Percentiles rank a stretch among this genome's conserved stretches.
These are phyloP conservation scores for Diplodia mutila DNA, from an alignment of 2,329 filamentous ascomycete genomes.

Conservation along the genomic window DNA sequence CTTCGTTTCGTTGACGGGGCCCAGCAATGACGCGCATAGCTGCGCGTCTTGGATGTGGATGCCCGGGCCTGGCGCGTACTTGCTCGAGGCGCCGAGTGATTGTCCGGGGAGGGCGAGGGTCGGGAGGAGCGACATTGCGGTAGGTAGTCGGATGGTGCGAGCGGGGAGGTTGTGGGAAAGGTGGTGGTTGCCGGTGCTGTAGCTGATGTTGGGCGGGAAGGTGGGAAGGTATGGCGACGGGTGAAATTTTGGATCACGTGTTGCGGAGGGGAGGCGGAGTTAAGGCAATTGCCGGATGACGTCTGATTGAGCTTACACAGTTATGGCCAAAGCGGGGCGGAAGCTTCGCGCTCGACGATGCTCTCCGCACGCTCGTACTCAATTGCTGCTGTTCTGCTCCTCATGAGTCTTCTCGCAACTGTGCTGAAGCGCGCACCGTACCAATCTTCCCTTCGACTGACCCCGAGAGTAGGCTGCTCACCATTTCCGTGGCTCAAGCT, in stretches of 20 bases:
- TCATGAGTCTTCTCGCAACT: conserved; percentile 25
- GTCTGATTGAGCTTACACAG: background rate
- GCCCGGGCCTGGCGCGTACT: conserved; percentile 75
- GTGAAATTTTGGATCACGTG: conserved; percentile 25
- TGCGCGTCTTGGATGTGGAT: conserved; percentile 78
- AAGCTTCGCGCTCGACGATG: conserved; percentile 7
- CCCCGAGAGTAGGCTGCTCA: background rate
- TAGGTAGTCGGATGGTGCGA: background rate
- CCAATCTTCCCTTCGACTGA: background rate
- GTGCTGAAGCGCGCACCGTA: conserved; percentile 9
- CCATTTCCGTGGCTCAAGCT: background rate
- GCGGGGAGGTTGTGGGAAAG: background rate
- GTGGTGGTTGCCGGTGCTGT: background rate
- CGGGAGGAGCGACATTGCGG: conserved; percentile 39
- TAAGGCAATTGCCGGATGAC: conserved; percentile 21
- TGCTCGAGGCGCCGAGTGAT: conserved; percentile 68
- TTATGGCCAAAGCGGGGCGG: background rate
- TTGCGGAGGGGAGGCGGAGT: background rate
- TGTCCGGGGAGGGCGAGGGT: conserved; percentile 78
- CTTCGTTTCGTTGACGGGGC: conserved; percentile 56
- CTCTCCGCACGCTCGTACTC: conserved; percentile 9
- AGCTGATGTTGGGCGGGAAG: background rate
- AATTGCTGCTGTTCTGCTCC: conserved; percentile 15
- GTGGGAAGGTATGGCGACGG: background rate
- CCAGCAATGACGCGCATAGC: conserved; percentile 82